These are phyloP conservation scores for Tolypocladium tundrense DNA, from an alignment of 2,329 filamentous ascomycete genomes.

Conservation along the genomic window DNA sequence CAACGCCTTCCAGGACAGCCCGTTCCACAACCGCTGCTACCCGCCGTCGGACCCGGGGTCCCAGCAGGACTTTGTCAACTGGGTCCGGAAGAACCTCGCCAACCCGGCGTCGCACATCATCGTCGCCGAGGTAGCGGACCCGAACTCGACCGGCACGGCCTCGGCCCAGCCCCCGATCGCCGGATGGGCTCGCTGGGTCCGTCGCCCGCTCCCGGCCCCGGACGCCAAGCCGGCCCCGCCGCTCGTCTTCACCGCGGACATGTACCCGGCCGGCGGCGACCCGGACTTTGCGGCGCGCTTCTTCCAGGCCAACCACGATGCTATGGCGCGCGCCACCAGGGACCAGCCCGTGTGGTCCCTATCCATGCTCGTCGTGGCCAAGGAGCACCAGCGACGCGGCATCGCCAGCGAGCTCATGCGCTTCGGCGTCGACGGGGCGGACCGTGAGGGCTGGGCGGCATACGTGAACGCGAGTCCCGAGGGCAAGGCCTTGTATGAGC, in stretches of 20 bases:
- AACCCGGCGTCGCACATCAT: conserved; percentile 20
- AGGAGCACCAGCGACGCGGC: conserved; percentile 19
- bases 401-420: conserved; percentile 21
- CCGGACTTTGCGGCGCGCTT: conserved; percentile 26
- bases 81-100: conserved; percentile 12
- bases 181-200: conserved; percentile 25
- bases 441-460: conserved; percentile 15
- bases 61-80: conserved; percentile 8
- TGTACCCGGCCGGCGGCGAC: conserved; percentile 14
- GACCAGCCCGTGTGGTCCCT: conserved; percentile 21
- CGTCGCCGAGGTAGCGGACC: conserved; percentile 14
- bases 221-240: conserved; percentile 2
- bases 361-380: conserved; percentile 19
- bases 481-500: conserved; percentile 17
- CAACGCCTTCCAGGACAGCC: conserved; percentile 18
- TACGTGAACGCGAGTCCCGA: conserved; percentile 18
- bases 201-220: conserved; percentile 10
- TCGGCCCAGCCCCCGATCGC: conserved; percentile 7
- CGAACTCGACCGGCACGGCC: background rate
- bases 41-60: conserved; percentile 14
- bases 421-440: conserved; percentile 19
- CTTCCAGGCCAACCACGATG: conserved; percentile 23
- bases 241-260: conserved; percentile 10
- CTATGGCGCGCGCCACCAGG: conserved; percentile 12
- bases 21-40: conserved; percentile 20